These are phyloP conservation scores for Corchorus olitorius DNA, from an alignment of 345 rosid species.

Conservation along the genomic window DNA sequence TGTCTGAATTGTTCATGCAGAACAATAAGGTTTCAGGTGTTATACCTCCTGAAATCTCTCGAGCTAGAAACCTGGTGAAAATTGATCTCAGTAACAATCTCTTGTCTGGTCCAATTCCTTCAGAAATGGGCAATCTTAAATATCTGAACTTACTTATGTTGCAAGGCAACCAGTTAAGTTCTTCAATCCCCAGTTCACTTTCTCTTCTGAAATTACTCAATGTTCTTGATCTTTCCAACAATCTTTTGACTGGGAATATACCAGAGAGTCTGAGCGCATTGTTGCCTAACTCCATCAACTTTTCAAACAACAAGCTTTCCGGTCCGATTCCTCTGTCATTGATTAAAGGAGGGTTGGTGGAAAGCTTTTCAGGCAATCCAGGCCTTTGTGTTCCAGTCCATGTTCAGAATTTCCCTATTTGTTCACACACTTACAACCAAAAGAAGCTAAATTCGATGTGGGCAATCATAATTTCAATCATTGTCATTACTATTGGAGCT, in stretches of 20 bases:
- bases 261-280: slow-evolving; percentile 65
- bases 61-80: slow-evolving; percentile 75
- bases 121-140: slow-evolving; percentile 66
- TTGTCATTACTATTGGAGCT: slow-evolving; percentile 53
- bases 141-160: slow-evolving; percentile 71
- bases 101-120: slow-evolving; percentile 75
- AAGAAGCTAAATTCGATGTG: slow-evolving; percentile 60
- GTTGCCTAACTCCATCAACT: slow-evolving; percentile 76
- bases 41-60: slow-evolving; percentile 67
- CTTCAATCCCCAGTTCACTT: slow-evolving; percentile 69
- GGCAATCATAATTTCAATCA: slow-evolving; percentile 58
- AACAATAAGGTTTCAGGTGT: slow-evolving; percentile 69
- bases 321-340: slow-evolving; percentile 83
- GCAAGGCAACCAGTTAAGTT: slow-evolving; percentile 66
- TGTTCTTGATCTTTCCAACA: slow-evolving; percentile 85
- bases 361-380: slow-evolving; percentile 85
- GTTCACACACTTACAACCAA: slow-evolving; percentile 45
- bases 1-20: slow-evolving; percentile 84
- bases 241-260: slow-evolving; percentile 67
- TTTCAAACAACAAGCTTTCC: slow-evolving; percentile 74
- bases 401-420: slow-evolving; percentile 53
- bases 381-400: slow-evolving; percentile 69
- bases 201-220: slow-evolving; percentile 72
- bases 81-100: slow-evolving; percentile 83
- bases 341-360: slow-evolving; percentile 65